These are phyloP conservation scores for Penicillium sp. DNA, from an alignment of 2,329 filamentous ascomycete genomes.

Conservation along the genomic window DNA sequence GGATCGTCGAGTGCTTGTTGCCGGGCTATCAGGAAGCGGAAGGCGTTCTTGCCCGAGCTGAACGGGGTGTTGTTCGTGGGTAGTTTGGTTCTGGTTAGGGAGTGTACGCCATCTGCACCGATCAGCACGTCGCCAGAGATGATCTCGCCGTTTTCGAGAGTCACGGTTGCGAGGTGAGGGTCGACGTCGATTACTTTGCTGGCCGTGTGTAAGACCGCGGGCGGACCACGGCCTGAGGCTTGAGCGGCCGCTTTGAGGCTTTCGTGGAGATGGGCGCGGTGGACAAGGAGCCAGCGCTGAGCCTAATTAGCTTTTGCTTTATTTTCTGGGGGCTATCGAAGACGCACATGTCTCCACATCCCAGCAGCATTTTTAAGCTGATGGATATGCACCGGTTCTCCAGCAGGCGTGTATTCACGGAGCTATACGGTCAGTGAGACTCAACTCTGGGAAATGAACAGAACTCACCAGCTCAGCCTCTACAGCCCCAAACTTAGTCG, in stretches of 20 bases:
- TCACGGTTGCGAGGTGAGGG: constrained; percentile 40
- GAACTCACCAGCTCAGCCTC: constrained; percentile 27
- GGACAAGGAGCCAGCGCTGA: constrained; percentile 52
- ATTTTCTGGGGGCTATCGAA: too few species aligned
- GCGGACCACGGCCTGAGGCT: constrained; percentile 33
- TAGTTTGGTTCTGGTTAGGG: constrained; percentile 28
- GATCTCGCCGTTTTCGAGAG: constrained; percentile 46
- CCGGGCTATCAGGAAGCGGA: constrained; percentile 55
- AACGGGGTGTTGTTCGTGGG: constrained; percentile 37
- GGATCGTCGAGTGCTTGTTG: constrained; percentile 44
- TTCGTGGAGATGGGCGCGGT: constrained; percentile 55
- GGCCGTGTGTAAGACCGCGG: constrained; percentile 45
- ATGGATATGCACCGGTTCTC: constrained; percentile 34
- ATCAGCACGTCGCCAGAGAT: constrained; percentile 52
- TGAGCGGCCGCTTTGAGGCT: constrained; percentile 51
- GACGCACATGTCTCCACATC: constrained; percentile 33
- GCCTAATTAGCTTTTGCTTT: neutral
- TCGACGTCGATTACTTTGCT: constrained; percentile 49
- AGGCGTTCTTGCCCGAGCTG: constrained; percentile 56
- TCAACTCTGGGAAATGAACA: neutral
- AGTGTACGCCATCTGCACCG: constrained; percentile 56
- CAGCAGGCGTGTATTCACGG: constrained; percentile 40
- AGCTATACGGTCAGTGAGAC: constrained; percentile 18
- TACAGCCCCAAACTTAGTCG: constrained; percentile 43
- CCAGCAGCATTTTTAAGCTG: constrained; percentile 19